Evolutionary conservation across 2,329 filamentous ascomycete genomes (phyloP).

Genomic region (Nothomitra cinnamomea): DNA sequence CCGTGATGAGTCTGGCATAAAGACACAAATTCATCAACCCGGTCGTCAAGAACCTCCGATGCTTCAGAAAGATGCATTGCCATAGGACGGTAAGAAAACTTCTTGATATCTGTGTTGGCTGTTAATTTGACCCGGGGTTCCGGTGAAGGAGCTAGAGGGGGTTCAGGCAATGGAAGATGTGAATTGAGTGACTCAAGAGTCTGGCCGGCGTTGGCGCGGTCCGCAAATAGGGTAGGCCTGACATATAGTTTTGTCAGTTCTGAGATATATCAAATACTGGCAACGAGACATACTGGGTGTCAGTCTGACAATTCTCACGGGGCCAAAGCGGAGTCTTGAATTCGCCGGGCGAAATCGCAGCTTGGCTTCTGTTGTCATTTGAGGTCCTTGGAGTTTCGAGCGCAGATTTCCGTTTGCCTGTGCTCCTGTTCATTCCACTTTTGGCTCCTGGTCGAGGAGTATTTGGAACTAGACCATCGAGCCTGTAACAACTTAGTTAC

Average conservation of each 20-base stretch:
- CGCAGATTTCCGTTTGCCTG: conserved; percentile 35
- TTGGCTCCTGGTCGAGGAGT: conserved; percentile 24
- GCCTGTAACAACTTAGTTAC: conserved; percentile 16
- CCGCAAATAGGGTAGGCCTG: conserved; percentile 43
- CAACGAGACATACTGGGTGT: not conserved
- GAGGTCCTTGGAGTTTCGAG: conserved; percentile 30
- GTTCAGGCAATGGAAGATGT: conserved; percentile 48
- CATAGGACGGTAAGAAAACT: conserved; percentile 80
- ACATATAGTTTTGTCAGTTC: not conserved
- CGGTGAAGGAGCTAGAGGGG: conserved; percentile 52
- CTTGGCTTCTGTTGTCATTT: conserved; percentile 27
- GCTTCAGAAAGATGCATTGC: conserved; percentile 88
- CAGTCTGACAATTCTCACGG: not conserved
- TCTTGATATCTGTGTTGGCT: conserved; percentile 75
- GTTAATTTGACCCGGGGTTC: conserved; percentile 72
- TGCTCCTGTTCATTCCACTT: conserved; percentile 23
- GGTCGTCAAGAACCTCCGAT: conserved; percentile 84
- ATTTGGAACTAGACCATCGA: conserved; percentile 29
- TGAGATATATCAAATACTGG: not conserved
- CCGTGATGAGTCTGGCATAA: conserved; percentile 57
- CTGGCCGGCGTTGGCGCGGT: conserved; percentile 65
- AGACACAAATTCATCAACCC: conserved; percentile 77
- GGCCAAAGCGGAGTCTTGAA: not conserved
- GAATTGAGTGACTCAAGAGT: conserved; percentile 70
- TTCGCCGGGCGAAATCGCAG: conserved; percentile 31